phyloP scores from a whole-genome alignment of 352 stramenopile species.

The Plasmopara muralis region DNA sequence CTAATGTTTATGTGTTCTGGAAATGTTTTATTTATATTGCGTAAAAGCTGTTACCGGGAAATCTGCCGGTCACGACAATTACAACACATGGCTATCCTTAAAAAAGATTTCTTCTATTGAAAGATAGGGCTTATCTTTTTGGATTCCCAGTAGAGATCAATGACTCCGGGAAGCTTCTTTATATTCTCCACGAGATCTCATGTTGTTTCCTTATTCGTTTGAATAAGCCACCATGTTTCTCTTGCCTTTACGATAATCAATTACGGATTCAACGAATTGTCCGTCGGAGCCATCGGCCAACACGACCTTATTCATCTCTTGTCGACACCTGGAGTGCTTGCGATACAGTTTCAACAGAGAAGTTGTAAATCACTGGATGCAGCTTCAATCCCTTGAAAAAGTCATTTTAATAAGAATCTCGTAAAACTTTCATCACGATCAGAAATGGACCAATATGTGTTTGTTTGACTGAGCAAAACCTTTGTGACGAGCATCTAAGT shows the following conservation, averaged over 20 bases:
- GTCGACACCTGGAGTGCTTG: background rate
- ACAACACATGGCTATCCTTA: too few species aligned
- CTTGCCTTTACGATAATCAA: constrained; percentile 4
- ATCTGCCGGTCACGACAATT: too few species aligned
- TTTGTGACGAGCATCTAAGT: background rate
- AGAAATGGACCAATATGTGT: background rate
- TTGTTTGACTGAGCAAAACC: background rate
- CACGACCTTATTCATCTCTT: background rate
- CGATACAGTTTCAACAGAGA: constrained; percentile 1
- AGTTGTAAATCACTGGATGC: constrained; percentile 1
- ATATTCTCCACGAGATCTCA: constrained; percentile 10
- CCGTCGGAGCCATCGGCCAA: constrained; percentile 1
- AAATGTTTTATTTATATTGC: too few species aligned
- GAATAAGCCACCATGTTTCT: constrained; percentile 14
- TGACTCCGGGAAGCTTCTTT: constrained; percentile 9
- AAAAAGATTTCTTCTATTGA: too few species aligned
- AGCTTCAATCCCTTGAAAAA: constrained; percentile 2
- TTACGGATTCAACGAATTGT: constrained; percentile 7
- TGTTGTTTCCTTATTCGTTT: constrained; percentile 7
- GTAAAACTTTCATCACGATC: background rate
- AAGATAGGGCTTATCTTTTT: constrained; percentile 1
- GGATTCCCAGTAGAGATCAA: constrained; percentile 7
- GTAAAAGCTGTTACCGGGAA: too few species aligned
- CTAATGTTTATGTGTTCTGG: too few species aligned
- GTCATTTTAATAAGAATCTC: background rate